Evolutionary conservation across 2,329 filamentous ascomycete genomes (phyloP).

Genomic region (Coniochaeta prunicola): DNA sequence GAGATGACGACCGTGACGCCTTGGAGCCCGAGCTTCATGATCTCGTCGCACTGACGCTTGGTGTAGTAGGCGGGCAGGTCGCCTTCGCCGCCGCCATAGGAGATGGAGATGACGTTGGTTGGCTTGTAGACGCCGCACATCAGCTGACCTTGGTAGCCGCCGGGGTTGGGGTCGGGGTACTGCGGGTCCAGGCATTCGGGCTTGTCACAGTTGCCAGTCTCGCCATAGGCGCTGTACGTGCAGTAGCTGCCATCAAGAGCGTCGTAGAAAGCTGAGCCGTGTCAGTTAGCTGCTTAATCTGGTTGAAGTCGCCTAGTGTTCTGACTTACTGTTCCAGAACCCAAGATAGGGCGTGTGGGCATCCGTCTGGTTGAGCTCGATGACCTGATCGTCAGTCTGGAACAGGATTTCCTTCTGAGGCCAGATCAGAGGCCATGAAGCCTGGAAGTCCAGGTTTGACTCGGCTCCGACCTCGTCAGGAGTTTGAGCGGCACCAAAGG

Average conservation of each 20-base stretch:
- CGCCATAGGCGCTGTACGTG: constrained; percentile 36
- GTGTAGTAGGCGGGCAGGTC: constrained; percentile 39
- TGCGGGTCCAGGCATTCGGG: constrained; percentile 34
- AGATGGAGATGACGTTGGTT: constrained; percentile 44
- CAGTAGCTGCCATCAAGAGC: constrained; percentile 45
- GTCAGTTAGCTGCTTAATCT: background rate
- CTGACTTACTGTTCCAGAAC: constrained; percentile 14
- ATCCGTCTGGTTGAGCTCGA: constrained; percentile 10
- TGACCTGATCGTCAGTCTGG: constrained; percentile 12
- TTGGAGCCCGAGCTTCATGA: constrained; percentile 37
- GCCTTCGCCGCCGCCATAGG: constrained; percentile 40
- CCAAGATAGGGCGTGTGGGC: constrained; percentile 4
- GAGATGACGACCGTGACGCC: constrained; percentile 32
- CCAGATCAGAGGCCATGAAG: constrained; percentile 39
- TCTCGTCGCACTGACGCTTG: constrained; percentile 32
- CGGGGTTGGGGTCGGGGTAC: constrained; percentile 36
- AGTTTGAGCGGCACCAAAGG: background rate
- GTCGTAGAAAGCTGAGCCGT: constrained; percentile 32
- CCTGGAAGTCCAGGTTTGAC: constrained; percentile 38
- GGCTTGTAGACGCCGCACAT: constrained; percentile 28
- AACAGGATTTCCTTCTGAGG: constrained; percentile 31
- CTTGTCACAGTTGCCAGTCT: constrained; percentile 32
- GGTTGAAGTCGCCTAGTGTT: constrained; percentile 15
- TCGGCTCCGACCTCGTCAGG: constrained; percentile 19
- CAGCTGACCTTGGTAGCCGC: constrained; percentile 38